Percentiles rank a stretch among this genome's conserved stretches.
Evolutionary conservation across 2,329 filamentous ascomycete genomes (phyloP).

Genomic region (Fragosphaeria purpurea): DNA sequence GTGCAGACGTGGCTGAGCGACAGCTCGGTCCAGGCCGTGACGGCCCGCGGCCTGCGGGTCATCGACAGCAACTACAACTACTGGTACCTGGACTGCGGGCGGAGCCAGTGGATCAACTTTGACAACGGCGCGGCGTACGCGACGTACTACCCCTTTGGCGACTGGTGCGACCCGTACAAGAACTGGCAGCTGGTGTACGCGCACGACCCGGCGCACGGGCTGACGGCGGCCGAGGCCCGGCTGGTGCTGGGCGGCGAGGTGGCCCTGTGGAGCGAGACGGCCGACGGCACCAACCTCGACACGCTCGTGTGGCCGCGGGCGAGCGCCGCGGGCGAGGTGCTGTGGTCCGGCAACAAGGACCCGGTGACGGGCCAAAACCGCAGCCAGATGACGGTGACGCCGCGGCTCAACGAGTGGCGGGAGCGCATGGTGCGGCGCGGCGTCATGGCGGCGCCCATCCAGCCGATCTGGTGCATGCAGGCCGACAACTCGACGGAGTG

Average conservation of each 20-base stretch:
- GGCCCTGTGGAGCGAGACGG: constrained; percentile 73
- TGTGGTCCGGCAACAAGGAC: constrained; percentile 68
- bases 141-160: constrained; percentile 57
- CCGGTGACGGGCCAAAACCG: constrained; percentile 52
- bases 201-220: constrained; percentile 60
- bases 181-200: constrained; percentile 75
- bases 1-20: constrained; percentile 71
- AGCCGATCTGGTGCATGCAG: constrained; percentile 66
- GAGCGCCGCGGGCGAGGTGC: constrained; percentile 63
- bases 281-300: constrained; percentile 66
- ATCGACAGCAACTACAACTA: constrained; percentile 68
- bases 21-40: constrained; percentile 49
- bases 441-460: constrained; percentile 52
- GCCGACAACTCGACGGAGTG: constrained; percentile 40
- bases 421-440: constrained; percentile 64
- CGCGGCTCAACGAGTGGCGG: constrained; percentile 63
- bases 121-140: constrained; percentile 42
- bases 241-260: constrained; percentile 74
- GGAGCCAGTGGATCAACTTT: constrained; percentile 70
- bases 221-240: constrained; percentile 51
- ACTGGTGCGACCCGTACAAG: constrained; percentile 74
- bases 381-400: constrained; percentile 58
- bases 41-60: constrained; percentile 55
- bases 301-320: constrained; percentile 68
- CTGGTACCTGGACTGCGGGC: constrained; percentile 79